These are phyloP conservation scores for Herpomyces periplanetae DNA, from an alignment of 2,329 filamentous ascomycete genomes.

Conservation along the genomic window DNA sequence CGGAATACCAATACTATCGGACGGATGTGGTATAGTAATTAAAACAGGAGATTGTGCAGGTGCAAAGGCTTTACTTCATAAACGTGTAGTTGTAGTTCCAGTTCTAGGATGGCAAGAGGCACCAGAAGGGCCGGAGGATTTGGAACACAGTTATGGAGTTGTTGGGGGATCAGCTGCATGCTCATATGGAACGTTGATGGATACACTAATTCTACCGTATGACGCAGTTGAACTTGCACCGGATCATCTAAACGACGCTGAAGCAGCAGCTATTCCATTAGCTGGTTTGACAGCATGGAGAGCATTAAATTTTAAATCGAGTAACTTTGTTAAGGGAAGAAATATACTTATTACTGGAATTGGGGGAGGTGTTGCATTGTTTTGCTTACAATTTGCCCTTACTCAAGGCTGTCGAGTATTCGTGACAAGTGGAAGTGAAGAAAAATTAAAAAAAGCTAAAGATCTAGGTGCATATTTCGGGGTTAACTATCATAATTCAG, in stretches of 20 bases:
- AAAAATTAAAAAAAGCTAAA: slow-evolving; percentile 29
- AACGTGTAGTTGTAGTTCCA: slow-evolving; percentile 39
- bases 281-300: slow-evolving; percentile 64
- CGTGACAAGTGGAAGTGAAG: slow-evolving; percentile 31
- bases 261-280: slow-evolving; percentile 49
- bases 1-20: slow-evolving; percentile 33
- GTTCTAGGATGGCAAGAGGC: slow-evolving; percentile 32
- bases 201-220: slow-evolving; percentile 26
- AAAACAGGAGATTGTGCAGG: slow-evolving; percentile 16
- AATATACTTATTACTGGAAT: slow-evolving; percentile 69
- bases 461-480: slow-evolving; percentile 37
- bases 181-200: slow-evolving; percentile 27
- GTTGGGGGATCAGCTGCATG: slow-evolving; percentile 25
- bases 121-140: slow-evolving; percentile 29
- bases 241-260: slow-evolving; percentile 22
- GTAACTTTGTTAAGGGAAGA: slow-evolving; percentile 18
- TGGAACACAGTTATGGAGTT: slow-evolving; percentile 15
- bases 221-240: slow-evolving; percentile 38
- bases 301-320: slow-evolving; percentile 38
- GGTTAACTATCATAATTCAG: slow-evolving; percentile 35
- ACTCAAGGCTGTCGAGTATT: slow-evolving; percentile 36
- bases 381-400: slow-evolving; percentile 37
- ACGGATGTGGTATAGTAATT: slow-evolving; percentile 38
- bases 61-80: slow-evolving; percentile 16
- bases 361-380: slow-evolving; percentile 58